phyloP scores from a whole-genome alignment of 345 rosid species.

The Bruguiera sexangula region DNA sequence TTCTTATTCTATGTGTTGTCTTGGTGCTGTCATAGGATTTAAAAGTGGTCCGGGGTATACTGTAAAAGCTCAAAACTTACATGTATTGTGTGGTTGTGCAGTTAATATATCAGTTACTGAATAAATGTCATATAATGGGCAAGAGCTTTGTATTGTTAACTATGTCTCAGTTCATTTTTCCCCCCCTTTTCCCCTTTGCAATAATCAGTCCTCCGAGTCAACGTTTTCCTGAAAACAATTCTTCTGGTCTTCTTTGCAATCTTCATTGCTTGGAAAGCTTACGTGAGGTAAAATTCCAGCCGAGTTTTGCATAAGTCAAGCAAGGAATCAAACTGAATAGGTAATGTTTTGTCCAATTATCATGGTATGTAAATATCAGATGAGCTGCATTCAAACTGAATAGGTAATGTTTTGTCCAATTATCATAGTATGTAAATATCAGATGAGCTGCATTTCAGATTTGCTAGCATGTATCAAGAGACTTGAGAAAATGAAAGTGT shows the following conservation, averaged over 20 bases:
- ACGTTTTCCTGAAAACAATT: neutral
- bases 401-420: neutral
- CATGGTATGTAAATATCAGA: neutral
- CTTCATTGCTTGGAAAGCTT: neutral
- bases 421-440: neutral
- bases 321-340: no score
- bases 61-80: conserved; percentile 43
- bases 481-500: no score
- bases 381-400: neutral
- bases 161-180: neutral
- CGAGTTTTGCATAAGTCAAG: no score
- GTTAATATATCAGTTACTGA: conserved; percentile 34
- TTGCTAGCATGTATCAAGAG: neutral
- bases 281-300: neutral
- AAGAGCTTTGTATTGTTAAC: neutral
- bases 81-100: conserved; percentile 34
- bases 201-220: no score
- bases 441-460: neutral
- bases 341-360: neutral
- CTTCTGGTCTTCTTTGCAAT: neutral
- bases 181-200: neutral
- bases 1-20: conserved; percentile 31
- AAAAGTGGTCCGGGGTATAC: conserved; percentile 43
- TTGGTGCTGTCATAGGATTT: conserved; percentile 40
- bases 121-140: conserved; percentile 19